Conservation (phyloP, 139 green algal species). For the Closterium sp. region DNA sequence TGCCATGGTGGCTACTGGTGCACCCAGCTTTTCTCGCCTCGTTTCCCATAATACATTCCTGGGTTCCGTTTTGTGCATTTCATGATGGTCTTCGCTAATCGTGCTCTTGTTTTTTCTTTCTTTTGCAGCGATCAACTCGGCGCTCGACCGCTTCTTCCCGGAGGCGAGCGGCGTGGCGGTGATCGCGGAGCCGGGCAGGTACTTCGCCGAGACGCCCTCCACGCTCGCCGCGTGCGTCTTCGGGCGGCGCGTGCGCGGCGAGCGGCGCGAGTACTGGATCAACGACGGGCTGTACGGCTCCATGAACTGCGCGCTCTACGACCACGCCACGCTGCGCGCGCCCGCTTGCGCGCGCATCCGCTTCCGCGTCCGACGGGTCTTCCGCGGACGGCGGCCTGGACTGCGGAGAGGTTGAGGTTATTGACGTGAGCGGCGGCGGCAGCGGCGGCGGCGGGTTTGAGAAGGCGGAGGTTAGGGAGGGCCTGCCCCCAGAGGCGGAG, state of each 20-base stretch:
- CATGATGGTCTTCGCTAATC: background rate
- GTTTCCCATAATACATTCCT: too few relatives aligned
- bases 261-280: slow-evolving; percentile 76
- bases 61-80: background rate
- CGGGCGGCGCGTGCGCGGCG: slow-evolving; percentile 62
- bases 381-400: background rate
- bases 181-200: slow-evolving; percentile 94
- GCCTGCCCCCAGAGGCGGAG: background rate
- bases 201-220: slow-evolving; percentile 88
- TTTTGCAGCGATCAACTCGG: slow-evolving; percentile 73
- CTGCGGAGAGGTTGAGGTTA: background rate
- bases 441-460: background rate
- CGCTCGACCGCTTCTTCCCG: slow-evolving; percentile 84
- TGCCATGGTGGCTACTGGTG: too few relatives aligned
- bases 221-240: slow-evolving; percentile 81
- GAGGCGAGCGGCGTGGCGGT: slow-evolving; percentile 58
- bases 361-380: background rate
- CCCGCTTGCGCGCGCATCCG: slow-evolving; percentile 37
- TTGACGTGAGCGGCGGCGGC: background rate
- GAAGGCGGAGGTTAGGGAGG: background rate
- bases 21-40: too few relatives aligned
- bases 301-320: slow-evolving; percentile 93
- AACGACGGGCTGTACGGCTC: slow-evolving; percentile 93
- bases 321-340: slow-evolving; percentile 62
- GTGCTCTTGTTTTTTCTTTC: background rate